Percentiles rank a stretch among this genome's conserved stretches.
These are phyloP conservation scores for Lecanosticta acicola DNA, from an alignment of 2,329 filamentous ascomycete species.

Conservation along the genomic window DNA sequence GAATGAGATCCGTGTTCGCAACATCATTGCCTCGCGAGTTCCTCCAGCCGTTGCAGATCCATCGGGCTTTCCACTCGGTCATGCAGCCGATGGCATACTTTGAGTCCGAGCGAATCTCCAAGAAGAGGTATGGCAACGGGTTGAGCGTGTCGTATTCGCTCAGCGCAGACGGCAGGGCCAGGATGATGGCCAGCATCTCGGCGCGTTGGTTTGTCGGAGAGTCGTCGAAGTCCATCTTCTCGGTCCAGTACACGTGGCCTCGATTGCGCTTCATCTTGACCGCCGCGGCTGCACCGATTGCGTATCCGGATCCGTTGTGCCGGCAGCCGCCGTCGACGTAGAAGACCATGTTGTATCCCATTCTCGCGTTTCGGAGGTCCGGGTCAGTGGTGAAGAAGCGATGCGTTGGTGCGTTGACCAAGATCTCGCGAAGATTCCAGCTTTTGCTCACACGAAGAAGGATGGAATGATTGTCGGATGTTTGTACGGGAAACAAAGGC, in stretches of 20 bases:
- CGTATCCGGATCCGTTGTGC: constrained; percentile 4
- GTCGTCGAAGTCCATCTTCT: not conserved
- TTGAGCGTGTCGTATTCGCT: constrained; percentile 1
- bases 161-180: constrained; percentile 4
- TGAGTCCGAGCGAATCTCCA: constrained; percentile 11
- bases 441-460: too few relatives aligned
- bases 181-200: constrained; percentile 12
- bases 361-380: too few relatives aligned
- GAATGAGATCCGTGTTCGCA: constrained; percentile 8
- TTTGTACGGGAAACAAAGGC: too few relatives aligned
- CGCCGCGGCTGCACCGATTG: constrained; percentile 12
- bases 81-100: constrained; percentile 10
- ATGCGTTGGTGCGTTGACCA: too few relatives aligned
- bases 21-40: constrained; percentile 6
- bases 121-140: not conserved
- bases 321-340: constrained; percentile 16
- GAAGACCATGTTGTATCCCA: constrained; percentile 11
- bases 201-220: constrained; percentile 13
- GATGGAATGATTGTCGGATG: too few relatives aligned
- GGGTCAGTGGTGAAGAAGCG: too few relatives aligned
- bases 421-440: too few relatives aligned
- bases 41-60: constrained; percentile 8
- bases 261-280: not conserved
- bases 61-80: constrained; percentile 10
- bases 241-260: not conserved